Percentiles rank a stretch among this genome's conserved stretches.
Evolutionary conservation across 2,329 filamentous ascomycete species (phyloP).

Genomic region (Cadophora gregata): DNA sequence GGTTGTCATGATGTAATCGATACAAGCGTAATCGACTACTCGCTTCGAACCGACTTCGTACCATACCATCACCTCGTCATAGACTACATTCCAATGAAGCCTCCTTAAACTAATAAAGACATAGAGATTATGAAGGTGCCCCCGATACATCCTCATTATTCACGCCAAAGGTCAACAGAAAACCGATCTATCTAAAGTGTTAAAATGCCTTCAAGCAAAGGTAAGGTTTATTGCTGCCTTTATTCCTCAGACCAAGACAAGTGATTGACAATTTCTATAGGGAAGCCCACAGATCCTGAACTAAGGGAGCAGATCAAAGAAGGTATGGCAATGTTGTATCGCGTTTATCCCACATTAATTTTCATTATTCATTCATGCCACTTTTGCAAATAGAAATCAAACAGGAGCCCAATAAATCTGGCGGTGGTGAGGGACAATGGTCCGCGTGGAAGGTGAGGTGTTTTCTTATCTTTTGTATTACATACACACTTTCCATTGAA

Average conservation of each 20-base stretch:
- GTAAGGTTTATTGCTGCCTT: neutral
- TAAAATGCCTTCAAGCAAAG: constrained; percentile 16
- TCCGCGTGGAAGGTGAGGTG: constrained; percentile 51
- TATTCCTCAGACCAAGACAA: too few species aligned
- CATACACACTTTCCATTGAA: neutral
- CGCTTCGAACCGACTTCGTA: neutral
- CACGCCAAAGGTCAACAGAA: too few species aligned
- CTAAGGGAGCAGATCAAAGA: constrained; percentile 52
- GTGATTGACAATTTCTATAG: constrained; percentile 47
- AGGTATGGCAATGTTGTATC: constrained; percentile 33
- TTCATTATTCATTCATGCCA: neutral
- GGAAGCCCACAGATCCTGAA: constrained; percentile 53
- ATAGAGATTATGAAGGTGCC: neutral
- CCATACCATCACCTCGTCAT: constrained; percentile 4
- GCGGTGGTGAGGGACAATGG: constrained; percentile 53
- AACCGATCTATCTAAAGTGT: neutral
- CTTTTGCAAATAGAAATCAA: constrained; percentile 46
- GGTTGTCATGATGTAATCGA: constrained; percentile 12
- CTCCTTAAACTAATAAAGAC: neutral
- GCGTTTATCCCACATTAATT: neutral
- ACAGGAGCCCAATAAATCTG: constrained; percentile 52
- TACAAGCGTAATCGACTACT: neutral
- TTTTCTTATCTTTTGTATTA: neutral
- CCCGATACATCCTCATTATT: too few species aligned
- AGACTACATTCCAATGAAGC: constrained; percentile 5